Evolutionary conservation across 1,284 basidiomycete genomes (phyloP).

Genomic region (Malassezia obtusa): DNA sequence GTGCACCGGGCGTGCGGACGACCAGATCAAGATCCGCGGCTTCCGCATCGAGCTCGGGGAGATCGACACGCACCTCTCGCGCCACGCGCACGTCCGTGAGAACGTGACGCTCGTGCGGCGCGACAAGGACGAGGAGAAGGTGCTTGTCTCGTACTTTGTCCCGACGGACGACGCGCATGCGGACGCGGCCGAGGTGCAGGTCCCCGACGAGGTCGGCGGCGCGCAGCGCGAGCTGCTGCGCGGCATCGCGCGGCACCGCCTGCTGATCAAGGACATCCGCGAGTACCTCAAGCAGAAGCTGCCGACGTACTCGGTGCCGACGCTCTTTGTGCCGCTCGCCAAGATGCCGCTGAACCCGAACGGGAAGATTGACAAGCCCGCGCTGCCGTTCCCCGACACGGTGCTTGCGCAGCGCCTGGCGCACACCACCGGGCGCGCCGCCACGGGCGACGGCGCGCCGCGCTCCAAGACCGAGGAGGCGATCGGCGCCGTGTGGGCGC

Average conservation of each 20-base stretch:
- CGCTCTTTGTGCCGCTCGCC: slow-evolving; percentile 67
- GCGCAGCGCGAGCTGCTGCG: slow-evolving; percentile 28
- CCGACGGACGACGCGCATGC: slow-evolving; percentile 63
- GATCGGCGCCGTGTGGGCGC: slow-evolving; percentile 67
- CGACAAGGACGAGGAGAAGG: slow-evolving; percentile 99
- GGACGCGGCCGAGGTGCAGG: slow-evolving; percentile 57
- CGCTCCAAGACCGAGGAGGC: slow-evolving; percentile 65
- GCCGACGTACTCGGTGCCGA: slow-evolving; percentile 55
- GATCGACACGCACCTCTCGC: slow-evolving; percentile 90
- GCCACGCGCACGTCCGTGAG: slow-evolving; percentile 85
- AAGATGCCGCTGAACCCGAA: slow-evolving; percentile 98
- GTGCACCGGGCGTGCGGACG: slow-evolving; percentile 93
- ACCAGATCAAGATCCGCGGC: slow-evolving; percentile 98
- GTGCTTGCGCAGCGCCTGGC: slow-evolving; percentile 54
- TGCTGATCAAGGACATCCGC: slow-evolving; percentile 73
- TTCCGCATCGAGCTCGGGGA: slow-evolving; percentile 98
- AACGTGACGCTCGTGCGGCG: slow-evolving; percentile 93
- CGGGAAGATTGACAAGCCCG: slow-evolving; percentile 97
- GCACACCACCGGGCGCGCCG: slow-evolving; percentile 22
- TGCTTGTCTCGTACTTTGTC: slow-evolving; percentile 96
- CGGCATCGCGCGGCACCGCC: slow-evolving; percentile 51
- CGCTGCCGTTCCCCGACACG: slow-evolving; percentile 96
- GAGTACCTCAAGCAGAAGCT: slow-evolving; percentile 96
- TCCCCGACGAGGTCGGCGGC: slow-evolving; percentile 53
- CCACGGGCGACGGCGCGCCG: slow-evolving; percentile 14